Evolutionary conservation across 2,329 filamentous ascomycete genomes (phyloP), one percentile per base, ranked within the genome.

Genomic region (Tolypocladium ovalisporum): DNA sequence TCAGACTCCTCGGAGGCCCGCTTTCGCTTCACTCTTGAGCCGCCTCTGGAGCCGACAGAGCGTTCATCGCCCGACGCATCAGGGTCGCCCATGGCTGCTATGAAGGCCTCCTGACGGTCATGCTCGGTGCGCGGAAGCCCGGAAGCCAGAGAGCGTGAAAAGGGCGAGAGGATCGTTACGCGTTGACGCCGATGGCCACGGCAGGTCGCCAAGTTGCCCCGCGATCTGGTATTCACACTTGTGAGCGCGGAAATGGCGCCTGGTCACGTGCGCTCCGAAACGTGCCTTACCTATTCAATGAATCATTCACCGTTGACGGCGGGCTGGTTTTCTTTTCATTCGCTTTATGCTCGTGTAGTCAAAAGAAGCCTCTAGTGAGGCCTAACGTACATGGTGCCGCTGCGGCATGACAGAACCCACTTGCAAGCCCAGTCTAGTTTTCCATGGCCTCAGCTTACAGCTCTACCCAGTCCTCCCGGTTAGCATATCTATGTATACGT

Each of bases 171-270:
- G 15, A 29, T 32, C 32, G 44, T n/a, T n/a, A 17, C 15, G n/a
- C 17, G 32, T n/a, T 32, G 27, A 49, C 10, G 27, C 17, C 22
- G 4, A 22, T 49, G 44, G 24, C 44, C 27, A 32, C 24, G 17
- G 17, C 10, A 37, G 36, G 27, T 32, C 27, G 27, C n/a, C 13
- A 24, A 22, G 40, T 24, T 24, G n/a, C 40, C 42, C 42, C 24
- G 42, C 42, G 42, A 49, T 9, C 24, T 15, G 8, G n/a, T n/a
- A 13, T 12, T 44, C 36, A 27, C 22, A 8, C 5, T 12, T 49
- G 24, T 29, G 15, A 36, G 49, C 54, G 60, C 71, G 69, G 66
- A 67, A 72, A 58, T 66, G 64, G 68, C 70, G 66, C 71, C 70
- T 65, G 54, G 64, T 73, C 71, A 73, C 71, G 71, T 73, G 71